A percentile compares a stretch with the other conserved stretches of the same genome.
Evolutionary conservation across 2,329 filamentous ascomycete species (phyloP).

Genomic region (Plectosphaerella plurivora): DNA sequence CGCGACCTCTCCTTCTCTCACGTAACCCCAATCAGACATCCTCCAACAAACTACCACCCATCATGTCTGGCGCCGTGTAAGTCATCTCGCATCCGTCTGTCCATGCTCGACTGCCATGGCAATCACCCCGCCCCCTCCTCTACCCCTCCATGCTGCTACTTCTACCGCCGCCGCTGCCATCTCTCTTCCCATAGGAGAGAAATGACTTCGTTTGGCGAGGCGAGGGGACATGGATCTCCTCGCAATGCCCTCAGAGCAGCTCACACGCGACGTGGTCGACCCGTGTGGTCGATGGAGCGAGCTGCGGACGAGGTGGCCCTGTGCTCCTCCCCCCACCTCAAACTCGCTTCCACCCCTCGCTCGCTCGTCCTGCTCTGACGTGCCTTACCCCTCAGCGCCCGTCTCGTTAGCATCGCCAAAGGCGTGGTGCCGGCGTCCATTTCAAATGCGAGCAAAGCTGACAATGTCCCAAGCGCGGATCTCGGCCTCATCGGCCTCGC

Average conservation of each 20-base stretch:
- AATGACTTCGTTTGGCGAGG: no score
- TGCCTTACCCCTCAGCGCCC: conserved; percentile 49
- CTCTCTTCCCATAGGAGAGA: not conserved
- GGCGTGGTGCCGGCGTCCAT: conserved; percentile 18
- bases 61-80: conserved; percentile 67
- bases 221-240: no score
- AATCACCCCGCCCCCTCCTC: conserved; percentile 12
- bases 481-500: conserved; percentile 90
- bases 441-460: conserved; percentile 41
- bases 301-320: no score
- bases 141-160: conserved; percentile 6
- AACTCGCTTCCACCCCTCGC: not conserved
- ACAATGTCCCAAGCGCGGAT: conserved; percentile 67
- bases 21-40: conserved; percentile 5
- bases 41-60: conserved; percentile 22
- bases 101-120: conserved; percentile 3
- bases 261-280: no score
- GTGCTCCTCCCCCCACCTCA: no score
- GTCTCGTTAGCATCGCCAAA: conserved; percentile 59
- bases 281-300: no score
- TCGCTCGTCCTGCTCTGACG: conserved; percentile 23
- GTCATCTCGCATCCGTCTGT: conserved; percentile 28
- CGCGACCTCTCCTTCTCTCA: conserved; percentile 7
- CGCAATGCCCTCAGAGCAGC: not conserved
- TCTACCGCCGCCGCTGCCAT: not conserved